Evolutionary conservation across 1,284 basidiomycete species (phyloP).

Genomic region (Marasmius oreades): DNA sequence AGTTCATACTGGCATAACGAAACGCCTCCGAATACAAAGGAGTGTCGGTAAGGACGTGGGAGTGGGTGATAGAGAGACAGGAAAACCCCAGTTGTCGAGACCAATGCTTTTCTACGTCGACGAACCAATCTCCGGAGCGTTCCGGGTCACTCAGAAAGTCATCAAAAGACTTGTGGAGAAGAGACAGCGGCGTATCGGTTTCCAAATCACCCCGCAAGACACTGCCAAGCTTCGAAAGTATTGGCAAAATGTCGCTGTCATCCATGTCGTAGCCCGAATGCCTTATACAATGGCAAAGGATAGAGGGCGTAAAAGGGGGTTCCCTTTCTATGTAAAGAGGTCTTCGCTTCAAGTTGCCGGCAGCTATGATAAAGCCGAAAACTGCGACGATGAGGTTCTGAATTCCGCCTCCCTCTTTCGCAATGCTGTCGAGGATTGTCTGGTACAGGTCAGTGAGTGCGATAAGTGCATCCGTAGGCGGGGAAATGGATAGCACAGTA

Average conservation of each 20-base stretch:
- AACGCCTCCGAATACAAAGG: neutral
- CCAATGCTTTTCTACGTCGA: neutral
- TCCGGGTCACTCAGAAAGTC: constrained; percentile 5
- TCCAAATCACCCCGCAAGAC: neutral
- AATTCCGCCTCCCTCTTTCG: neutral
- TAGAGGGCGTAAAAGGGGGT: neutral
- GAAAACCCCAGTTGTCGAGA: neutral
- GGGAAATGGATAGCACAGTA: neutral
- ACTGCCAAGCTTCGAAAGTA: constrained; percentile 1
- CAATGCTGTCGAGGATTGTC: constrained; percentile 4
- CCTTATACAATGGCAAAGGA: neutral
- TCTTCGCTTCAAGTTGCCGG: neutral
- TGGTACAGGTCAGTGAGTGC: constrained; percentile 6
- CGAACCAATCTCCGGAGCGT: constrained; percentile 1
- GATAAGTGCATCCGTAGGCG: neutral
- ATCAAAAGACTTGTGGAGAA: constrained; percentile 8
- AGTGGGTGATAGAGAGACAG: neutral
- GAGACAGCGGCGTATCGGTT: neutral
- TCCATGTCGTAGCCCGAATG: neutral
- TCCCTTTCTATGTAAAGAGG: too few relatives aligned
- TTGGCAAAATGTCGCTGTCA: neutral
- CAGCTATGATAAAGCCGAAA: neutral
- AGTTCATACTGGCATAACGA: too few relatives aligned
- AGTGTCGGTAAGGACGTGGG: too few relatives aligned
- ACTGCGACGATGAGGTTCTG: neutral